Conservation (phyloP, 306 rosid genomes). For the apple (Malus domestica) region DNA sequence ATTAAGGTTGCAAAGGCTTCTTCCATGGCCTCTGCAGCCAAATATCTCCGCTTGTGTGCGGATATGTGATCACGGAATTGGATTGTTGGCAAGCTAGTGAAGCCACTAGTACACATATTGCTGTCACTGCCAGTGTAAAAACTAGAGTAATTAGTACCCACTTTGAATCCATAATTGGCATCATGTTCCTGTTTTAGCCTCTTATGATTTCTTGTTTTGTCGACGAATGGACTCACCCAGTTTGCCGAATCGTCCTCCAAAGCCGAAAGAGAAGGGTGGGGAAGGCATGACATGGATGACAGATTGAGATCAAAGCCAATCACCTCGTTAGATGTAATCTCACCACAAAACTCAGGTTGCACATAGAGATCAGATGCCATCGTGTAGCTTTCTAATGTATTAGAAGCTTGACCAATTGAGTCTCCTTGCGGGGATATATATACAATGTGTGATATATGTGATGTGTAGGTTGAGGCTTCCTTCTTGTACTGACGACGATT, state of each 20-base stretch:
- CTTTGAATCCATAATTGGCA: not conserved
- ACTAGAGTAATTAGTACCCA: not conserved
- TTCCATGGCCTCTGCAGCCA: conserved; percentile 11
- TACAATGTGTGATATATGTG: not conserved
- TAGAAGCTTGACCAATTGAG: not conserved
- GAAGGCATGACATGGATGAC: conserved; percentile 9
- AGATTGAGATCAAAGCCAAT: conserved; percentile 3
- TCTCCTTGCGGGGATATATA: not conserved
- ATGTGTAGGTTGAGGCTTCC: not conserved
- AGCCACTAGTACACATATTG: not conserved
- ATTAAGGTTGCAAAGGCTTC: not conserved
- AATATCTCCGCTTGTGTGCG: not conserved
- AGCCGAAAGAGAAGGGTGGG: not conserved
- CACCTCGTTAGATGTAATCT: not conserved
- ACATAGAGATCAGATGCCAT: conserved; percentile 6
- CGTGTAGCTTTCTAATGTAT: not conserved
- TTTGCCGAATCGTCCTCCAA: not conserved
- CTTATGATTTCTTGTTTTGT: not conserved
- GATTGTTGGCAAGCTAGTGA: not conserved
- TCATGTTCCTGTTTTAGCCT: not conserved
- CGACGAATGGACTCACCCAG: not conserved
- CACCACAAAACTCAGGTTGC: not conserved
- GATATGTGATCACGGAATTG: conserved; percentile 7
- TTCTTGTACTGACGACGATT: not conserved
- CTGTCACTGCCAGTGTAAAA: not conserved